Percentiles rank a stretch among this genome's conserved stretches.
phyloP scores from a whole-genome alignment of 176 grass and related monocot species.

The Musa beccarii region DNA sequence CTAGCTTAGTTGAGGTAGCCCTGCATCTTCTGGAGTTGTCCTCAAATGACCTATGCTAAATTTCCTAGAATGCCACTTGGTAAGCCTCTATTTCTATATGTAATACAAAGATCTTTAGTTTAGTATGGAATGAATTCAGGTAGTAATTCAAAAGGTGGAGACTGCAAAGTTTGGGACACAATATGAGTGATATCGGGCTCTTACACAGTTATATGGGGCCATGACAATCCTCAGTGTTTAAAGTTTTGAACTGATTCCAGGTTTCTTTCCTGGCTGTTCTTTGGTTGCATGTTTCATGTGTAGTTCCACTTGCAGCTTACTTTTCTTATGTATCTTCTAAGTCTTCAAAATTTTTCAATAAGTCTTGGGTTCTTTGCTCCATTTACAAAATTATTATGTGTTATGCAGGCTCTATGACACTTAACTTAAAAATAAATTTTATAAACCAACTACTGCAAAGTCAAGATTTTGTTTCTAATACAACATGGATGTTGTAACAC shows the following conservation, averaged over 20 bases:
- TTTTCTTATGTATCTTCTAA: too few relatives aligned
- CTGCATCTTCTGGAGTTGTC: not conserved
- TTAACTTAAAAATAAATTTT: too few relatives aligned
- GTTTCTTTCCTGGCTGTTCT: not conserved
- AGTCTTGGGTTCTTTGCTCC: too few relatives aligned
- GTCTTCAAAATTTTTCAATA: too few relatives aligned
- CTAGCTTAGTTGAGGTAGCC: not conserved
- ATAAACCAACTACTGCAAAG: too few relatives aligned
- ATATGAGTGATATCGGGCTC: not conserved
- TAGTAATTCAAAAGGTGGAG: not conserved
- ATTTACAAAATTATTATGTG: too few relatives aligned
- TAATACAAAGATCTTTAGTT: not conserved
- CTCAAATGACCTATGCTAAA: not conserved
- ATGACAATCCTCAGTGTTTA: not conserved
- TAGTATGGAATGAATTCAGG: not conserved
- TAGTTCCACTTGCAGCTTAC: not conserved
- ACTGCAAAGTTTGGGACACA: not conserved
- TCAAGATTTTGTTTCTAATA: too few relatives aligned
- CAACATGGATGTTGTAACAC: too few relatives aligned
- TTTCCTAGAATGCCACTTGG: not conserved
- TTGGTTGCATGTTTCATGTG: not conserved
- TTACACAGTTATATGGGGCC: too few relatives aligned
- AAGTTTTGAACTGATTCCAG: not conserved
- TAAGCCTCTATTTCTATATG: not conserved
- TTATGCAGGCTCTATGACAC: too few relatives aligned